These are phyloP conservation scores for Phytophthora boehmeriae DNA, from an alignment of 352 stramenopile species.

Conservation along the genomic window DNA sequence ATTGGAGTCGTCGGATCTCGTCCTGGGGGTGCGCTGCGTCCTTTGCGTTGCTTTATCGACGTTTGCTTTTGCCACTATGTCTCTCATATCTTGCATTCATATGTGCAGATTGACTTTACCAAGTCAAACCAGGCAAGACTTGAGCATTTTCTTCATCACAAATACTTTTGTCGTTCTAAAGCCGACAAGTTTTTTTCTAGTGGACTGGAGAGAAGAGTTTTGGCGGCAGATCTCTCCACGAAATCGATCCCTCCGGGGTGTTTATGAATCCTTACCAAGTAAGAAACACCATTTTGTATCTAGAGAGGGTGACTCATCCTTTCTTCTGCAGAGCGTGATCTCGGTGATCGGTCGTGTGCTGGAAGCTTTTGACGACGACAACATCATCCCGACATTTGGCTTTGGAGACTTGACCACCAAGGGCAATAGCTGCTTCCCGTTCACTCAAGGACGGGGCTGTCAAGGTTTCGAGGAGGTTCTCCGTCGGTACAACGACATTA, in stretches of 20 bases:
- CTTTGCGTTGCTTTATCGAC: no score
- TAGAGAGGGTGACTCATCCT: constrained; percentile 1
- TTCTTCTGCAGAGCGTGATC: constrained; percentile 52
- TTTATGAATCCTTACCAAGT: constrained; percentile 74
- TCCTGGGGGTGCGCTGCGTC: constrained; percentile 39
- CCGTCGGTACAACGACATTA: constrained; percentile 63
- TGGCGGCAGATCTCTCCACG: constrained; percentile 59
- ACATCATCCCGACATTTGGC: constrained; percentile 75
- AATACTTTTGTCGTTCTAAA: no score
- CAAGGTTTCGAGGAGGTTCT: constrained; percentile 64
- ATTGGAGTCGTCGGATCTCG: constrained; percentile 64
- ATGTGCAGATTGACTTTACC: constrained; percentile 63
- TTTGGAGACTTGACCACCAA: constrained; percentile 71
- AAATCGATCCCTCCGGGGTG: constrained; percentile 56
- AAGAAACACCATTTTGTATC: no score
- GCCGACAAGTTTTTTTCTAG: no score
- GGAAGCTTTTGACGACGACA: constrained; percentile 83
- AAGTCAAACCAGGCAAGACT: constrained; percentile 62
- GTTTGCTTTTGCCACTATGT: no score
- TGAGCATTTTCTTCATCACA: neutral
- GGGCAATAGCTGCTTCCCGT: constrained; percentile 53
- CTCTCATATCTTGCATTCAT: no score
- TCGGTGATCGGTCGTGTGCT: constrained; percentile 68
- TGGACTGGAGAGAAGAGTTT: constrained; percentile 73
- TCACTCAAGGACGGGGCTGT: constrained; percentile 36